A percentile compares a stretch with the other conserved stretches of the same genome.
Conservation (phyloP, 305 asterid genomes). For the Ajuga reptans region DNA sequence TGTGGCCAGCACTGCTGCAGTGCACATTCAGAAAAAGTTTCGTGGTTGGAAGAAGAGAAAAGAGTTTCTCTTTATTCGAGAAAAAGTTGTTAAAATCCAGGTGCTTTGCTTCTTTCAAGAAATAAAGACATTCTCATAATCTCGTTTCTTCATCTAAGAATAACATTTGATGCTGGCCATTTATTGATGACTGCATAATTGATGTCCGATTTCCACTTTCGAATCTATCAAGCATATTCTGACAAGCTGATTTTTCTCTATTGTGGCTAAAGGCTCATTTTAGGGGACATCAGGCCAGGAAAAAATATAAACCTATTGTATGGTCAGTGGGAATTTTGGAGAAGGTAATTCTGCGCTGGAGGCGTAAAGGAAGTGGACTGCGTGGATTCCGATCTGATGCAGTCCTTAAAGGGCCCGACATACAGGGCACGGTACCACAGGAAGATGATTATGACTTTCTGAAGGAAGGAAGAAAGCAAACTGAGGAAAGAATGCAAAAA, state of each 20-base stretch:
- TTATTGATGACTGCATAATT: background rate
- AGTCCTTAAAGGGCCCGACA: conserved; percentile 29
- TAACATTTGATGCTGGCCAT: background rate
- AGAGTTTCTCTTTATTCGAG: conserved; percentile 61
- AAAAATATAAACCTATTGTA: conserved; percentile 57
- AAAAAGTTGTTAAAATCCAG: conserved; percentile 90
- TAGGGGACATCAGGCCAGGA: conserved; percentile 94
- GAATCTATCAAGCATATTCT: background rate
- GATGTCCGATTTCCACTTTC: background rate
- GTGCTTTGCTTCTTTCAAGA: conserved; percentile 32
- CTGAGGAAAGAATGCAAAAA: conserved; percentile 77
- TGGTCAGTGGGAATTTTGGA: conserved; percentile 88
- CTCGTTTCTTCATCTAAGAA: background rate
- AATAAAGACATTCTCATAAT: background rate
- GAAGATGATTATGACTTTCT: conserved; percentile 78
- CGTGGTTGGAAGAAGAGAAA: conserved; percentile 91
- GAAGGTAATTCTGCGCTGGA: conserved; percentile 83
- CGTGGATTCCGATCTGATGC: conserved; percentile 63
- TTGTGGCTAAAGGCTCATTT: conserved; percentile 64
- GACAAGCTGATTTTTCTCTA: conserved; percentile 18
- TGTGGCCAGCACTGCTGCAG: conserved; percentile 61
- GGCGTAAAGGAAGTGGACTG: conserved; percentile 79
- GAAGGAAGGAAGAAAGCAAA: conserved; percentile 79
- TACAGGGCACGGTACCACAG: conserved; percentile 20
- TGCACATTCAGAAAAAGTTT: conserved; percentile 71